These are phyloP conservation scores for Cunninghamia lanceolata DNA, from an alignment of 75 land plant genomes.

Conservation along the genomic window DNA sequence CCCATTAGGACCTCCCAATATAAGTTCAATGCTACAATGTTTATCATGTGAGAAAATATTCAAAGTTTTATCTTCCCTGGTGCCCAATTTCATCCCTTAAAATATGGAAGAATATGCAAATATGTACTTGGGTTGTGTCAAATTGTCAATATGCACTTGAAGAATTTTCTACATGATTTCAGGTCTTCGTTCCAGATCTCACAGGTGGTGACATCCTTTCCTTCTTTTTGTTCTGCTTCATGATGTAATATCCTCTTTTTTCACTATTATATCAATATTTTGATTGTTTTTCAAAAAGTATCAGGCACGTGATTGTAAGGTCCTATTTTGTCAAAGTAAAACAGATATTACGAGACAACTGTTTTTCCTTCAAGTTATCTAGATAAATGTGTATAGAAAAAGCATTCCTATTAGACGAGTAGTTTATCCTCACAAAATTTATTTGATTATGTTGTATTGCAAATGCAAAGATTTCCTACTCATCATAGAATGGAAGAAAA, in stretches of 20 bases:
- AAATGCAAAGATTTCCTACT: not conserved
- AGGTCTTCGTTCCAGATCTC: too few species aligned
- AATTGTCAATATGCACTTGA: too few species aligned
- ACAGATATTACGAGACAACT: not conserved
- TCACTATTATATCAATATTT: too few species aligned
- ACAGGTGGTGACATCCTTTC: too few species aligned
- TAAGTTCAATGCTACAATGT: too few species aligned
- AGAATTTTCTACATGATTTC: too few species aligned
- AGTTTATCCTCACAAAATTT: not conserved
- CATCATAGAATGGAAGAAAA: not conserved
- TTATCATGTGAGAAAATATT: too few species aligned
- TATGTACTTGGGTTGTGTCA: not conserved
- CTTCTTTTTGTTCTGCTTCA: too few species aligned
- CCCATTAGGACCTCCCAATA: too few species aligned
- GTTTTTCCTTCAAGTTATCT: not conserved
- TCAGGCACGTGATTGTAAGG: not conserved
- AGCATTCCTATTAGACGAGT: not conserved
- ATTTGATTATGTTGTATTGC: not conserved
- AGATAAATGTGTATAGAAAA: not conserved
- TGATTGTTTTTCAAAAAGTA: too few species aligned
- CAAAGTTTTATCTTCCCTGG: not conserved
- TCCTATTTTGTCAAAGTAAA: not conserved
- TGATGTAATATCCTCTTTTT: too few species aligned
- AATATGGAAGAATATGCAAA: not conserved
- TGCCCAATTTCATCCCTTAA: not conserved